These are phyloP conservation scores for Microstroma glucosiphilum DNA, from an alignment of 1,284 basidiomycete genomes.

Conservation along the genomic window DNA sequence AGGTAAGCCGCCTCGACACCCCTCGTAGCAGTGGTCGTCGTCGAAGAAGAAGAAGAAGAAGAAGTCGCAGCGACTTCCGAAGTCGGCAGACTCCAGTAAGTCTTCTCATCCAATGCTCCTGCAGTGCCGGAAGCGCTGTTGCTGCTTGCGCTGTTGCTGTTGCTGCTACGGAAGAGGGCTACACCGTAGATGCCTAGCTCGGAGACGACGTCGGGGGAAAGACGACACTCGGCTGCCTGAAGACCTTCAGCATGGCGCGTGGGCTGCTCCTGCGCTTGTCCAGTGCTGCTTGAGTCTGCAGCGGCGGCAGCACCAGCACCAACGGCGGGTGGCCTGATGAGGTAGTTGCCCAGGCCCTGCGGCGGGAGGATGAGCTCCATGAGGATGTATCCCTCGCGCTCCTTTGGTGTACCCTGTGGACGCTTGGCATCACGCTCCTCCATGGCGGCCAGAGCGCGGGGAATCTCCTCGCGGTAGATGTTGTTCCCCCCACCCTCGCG, in stretches of 20 bases:
- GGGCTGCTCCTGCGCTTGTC: not conserved
- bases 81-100: not conserved
- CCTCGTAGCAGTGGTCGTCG: conserved; percentile 42
- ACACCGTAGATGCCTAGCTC: conserved; percentile 91
- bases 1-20: conserved; percentile 65
- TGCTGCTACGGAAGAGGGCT: conserved; percentile 62
- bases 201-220: conserved; percentile 68
- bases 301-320: conserved; percentile 26
- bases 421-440: conserved; percentile 56
- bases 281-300: conserved; percentile 17
- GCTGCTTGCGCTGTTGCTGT: not conserved
- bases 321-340: conserved; percentile 61
- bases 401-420: conserved; percentile 18
- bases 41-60: too few relatives aligned
- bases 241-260: conserved; percentile 6
- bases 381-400: conserved; percentile 71
- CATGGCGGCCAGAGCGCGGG: conserved; percentile 65
- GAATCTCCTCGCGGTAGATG: conserved; percentile 79
- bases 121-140: too few relatives aligned
- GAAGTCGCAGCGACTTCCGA: not conserved
- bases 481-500: conserved; percentile 97
- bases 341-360: conserved; percentile 61
- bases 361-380: conserved; percentile 86
- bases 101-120: not conserved
- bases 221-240: conserved; percentile 14